phyloP scores from a whole-genome alignment of 169 alveolate genomes.

The Plasmodium inui region DNA sequence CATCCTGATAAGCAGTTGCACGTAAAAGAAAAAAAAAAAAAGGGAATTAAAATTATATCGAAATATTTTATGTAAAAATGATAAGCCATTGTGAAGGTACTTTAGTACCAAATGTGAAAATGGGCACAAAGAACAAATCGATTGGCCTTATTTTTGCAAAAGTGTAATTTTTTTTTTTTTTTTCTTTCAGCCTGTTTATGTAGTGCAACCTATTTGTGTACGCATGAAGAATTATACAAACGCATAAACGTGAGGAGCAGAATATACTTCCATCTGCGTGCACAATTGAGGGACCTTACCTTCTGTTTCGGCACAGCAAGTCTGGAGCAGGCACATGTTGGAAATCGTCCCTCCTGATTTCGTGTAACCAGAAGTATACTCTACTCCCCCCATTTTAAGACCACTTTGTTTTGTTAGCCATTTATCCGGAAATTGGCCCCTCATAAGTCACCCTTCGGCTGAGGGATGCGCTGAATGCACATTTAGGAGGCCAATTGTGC shows the following conservation, averaged over 20 bases:
- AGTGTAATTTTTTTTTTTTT: conserved; percentile 15
- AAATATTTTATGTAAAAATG: not conserved
- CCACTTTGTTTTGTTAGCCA: not conserved
- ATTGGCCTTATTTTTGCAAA: not conserved
- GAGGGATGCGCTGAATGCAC: not conserved
- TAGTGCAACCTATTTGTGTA: not conserved
- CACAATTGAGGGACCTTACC: not conserved
- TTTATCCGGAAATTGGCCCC: not conserved
- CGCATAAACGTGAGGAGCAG: not conserved
- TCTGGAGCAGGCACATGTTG: not conserved
- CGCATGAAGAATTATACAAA: not conserved
- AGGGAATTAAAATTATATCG: not conserved
- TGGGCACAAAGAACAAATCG: conserved; percentile 25
- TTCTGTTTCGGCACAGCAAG: not conserved
- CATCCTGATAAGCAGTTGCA: not conserved
- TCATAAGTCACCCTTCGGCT: not conserved
- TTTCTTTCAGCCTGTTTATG: not conserved
- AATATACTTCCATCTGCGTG: not conserved
- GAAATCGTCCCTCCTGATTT: not conserved
- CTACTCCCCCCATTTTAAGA: not conserved
- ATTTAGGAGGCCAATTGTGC: not conserved
- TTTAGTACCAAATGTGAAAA: not conserved
- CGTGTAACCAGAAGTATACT: not conserved
- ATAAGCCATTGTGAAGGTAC: conserved; percentile 10
- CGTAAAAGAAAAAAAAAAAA: not conserved